These are phyloP conservation scores for Torulaspora maleeae DNA, from an alignment of 805 yeast species.

Conservation along the genomic window DNA sequence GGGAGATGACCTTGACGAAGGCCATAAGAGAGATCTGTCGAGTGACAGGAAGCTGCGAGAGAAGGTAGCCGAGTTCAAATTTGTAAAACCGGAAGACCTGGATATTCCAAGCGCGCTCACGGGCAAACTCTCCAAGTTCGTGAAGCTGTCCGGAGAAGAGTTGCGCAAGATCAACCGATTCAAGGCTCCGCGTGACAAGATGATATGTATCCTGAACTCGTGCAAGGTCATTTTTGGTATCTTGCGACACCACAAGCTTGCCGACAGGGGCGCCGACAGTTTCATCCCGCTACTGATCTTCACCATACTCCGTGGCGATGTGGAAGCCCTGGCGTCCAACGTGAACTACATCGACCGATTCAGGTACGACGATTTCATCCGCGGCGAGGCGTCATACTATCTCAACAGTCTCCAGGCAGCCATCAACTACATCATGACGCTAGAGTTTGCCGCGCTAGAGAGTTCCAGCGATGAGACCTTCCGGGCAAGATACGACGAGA, in stretches of 20 bases:
- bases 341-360: constrained; percentile 81
- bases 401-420: constrained; percentile 89
- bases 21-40: constrained; percentile 58
- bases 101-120: constrained; percentile 61
- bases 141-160: constrained; percentile 66
- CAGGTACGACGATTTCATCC: constrained; percentile 65
- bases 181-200: constrained; percentile 91
- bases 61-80: constrained; percentile 58
- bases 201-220: constrained; percentile 83
- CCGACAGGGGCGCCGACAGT: constrained; percentile 82
- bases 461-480: constrained; percentile 56
- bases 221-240: constrained; percentile 90
- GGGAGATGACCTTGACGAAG: constrained; percentile 42
- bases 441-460: constrained; percentile 55
- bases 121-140: constrained; percentile 48
- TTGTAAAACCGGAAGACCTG: constrained; percentile 70
- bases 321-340: constrained; percentile 66
- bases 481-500: constrained; percentile 43
- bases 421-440: constrained; percentile 64
- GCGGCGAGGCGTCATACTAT: constrained; percentile 89
- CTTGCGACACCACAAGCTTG: constrained; percentile 59
- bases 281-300: constrained; percentile 86
- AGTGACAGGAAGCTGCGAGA: constrained; percentile 50
- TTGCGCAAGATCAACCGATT: constrained; percentile 72
- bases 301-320: constrained; percentile 66